Evolutionary conservation across 371 early-diverging fungal species (phyloP).

Genomic region (Dichotomocladium elegans): DNA sequence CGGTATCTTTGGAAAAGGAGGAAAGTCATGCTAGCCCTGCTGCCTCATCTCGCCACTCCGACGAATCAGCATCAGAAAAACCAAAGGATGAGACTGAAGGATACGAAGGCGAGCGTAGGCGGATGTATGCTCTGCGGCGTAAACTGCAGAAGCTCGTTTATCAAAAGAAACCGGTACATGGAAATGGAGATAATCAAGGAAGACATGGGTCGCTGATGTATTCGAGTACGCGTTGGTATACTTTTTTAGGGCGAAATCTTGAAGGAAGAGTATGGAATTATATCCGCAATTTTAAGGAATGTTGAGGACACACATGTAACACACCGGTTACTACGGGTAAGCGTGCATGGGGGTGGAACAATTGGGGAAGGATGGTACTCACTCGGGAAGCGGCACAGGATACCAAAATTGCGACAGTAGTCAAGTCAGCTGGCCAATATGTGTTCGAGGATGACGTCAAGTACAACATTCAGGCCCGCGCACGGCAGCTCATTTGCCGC

Average conservation of each 20-base stretch:
- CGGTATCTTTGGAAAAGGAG: conserved; percentile 7
- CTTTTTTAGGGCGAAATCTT: conserved; percentile 40
- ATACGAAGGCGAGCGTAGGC: conserved; percentile 18
- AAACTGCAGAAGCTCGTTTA: conserved; percentile 43
- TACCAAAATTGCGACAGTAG: conserved; percentile 51
- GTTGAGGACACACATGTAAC: conserved; percentile 46
- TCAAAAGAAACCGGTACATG: conserved; percentile 44
- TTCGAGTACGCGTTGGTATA: not conserved
- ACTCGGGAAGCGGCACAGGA: conserved; percentile 18
- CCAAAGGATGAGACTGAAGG: conserved; percentile 15
- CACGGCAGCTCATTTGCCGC: conserved; percentile 31
- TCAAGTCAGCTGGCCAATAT: conserved; percentile 39
- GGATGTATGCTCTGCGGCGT: conserved; percentile 39
- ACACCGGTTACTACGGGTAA: conserved; percentile 41
- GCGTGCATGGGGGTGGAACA: not conserved
- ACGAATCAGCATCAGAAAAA: not conserved
- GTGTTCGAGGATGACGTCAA: conserved; percentile 33
- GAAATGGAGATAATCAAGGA: not conserved
- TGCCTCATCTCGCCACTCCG: not conserved
- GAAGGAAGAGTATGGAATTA: conserved; percentile 40
- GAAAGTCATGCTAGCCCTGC: conserved; percentile 2
- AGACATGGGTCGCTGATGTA: not conserved
- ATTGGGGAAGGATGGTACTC: not conserved
- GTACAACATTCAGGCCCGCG: conserved; percentile 35
- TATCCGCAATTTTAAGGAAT: conserved; percentile 31